Evolutionary conservation across 805 yeast species (phyloP).

Genomic region (Cyberlindnera samutprakarnensis): DNA sequence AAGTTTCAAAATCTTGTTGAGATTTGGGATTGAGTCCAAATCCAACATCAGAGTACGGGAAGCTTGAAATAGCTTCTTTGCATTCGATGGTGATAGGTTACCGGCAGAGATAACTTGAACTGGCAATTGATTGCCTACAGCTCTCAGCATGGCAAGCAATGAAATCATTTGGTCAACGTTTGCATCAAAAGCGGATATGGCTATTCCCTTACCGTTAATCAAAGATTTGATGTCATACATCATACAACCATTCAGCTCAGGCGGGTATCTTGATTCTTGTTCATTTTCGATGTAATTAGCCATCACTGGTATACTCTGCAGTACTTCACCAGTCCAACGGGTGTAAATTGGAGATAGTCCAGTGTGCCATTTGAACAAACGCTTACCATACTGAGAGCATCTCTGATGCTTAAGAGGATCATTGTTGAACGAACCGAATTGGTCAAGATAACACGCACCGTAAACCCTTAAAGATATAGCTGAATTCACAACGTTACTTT

Average conservation of each 20-base stretch:
- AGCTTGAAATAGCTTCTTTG: constrained; percentile 24
- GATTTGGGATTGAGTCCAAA: constrained; percentile 2
- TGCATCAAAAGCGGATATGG: constrained; percentile 23
- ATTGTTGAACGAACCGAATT: constrained; percentile 7
- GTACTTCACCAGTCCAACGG: no score
- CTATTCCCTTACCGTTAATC: constrained; percentile 29
- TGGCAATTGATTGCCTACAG: constrained; percentile 29
- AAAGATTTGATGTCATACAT: constrained; percentile 19
- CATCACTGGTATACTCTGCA: no score
- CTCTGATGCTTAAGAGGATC: no score
- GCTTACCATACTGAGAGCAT: no score
- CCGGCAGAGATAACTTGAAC: constrained; percentile 33
- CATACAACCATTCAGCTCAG: constrained; percentile 27
- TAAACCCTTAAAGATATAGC: constrained; percentile 22
- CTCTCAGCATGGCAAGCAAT: constrained; percentile 34
- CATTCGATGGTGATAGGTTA: constrained; percentile 24
- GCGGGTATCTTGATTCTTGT: no score
- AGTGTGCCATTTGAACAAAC: no score
- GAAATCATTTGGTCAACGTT: constrained; percentile 23
- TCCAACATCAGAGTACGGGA: constrained; percentile 25
- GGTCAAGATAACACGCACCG: constrained; percentile 22
- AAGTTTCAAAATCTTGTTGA: constrained; percentile 7
- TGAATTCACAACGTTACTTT: constrained; percentile 18
- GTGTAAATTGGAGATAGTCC: no score
- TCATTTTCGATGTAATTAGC: no score